phyloP scores from a whole-genome alignment of 2,329 filamentous ascomycete genomes.

The Colletotrichum euphorbiae region DNA sequence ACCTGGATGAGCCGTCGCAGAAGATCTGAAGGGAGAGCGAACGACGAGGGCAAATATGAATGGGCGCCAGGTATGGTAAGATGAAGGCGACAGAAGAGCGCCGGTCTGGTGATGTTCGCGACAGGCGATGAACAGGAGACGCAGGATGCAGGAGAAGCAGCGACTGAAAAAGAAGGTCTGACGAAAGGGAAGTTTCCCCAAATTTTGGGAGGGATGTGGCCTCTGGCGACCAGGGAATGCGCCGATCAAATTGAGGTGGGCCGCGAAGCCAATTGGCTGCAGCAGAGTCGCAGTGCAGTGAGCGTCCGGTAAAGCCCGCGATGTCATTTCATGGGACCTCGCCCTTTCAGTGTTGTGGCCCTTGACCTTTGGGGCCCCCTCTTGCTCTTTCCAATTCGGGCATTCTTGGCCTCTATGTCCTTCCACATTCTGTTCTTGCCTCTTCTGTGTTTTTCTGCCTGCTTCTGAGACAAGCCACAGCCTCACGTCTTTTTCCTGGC shows the following conservation, averaged over 20 bases:
- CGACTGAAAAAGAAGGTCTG: neutral
- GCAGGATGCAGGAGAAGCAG: neutral
- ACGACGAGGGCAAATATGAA: too few relatives aligned
- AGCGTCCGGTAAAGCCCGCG: neutral
- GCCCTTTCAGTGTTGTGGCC: neutral
- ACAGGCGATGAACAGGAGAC: conserved; percentile 13
- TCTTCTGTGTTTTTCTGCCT: conserved; percentile 14
- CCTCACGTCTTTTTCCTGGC: neutral
- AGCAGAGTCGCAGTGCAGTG: neutral
- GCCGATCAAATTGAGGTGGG: conserved; percentile 23
- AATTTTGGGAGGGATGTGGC: conserved; percentile 35
- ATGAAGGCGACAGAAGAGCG: neutral
- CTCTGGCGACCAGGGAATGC: conserved; percentile 27
- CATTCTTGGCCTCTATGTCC: too few relatives aligned
- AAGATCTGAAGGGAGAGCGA: neutral
- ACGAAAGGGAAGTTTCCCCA: conserved; percentile 27
- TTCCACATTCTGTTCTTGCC: neutral
- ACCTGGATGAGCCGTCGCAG: neutral
- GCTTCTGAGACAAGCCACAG: neutral
- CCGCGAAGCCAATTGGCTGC: conserved; percentile 3
- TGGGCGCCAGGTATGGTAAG: too few relatives aligned
- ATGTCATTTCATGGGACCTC: conserved; percentile 4
- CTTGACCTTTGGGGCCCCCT: neutral
- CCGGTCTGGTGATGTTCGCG: conserved; percentile 12
- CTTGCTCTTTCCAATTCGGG: neutral